Percentiles rank a stretch among this genome's conserved stretches.
phyloP scores from a whole-genome alignment of 306 rosid genomes.

The Inga laurina region DNA sequence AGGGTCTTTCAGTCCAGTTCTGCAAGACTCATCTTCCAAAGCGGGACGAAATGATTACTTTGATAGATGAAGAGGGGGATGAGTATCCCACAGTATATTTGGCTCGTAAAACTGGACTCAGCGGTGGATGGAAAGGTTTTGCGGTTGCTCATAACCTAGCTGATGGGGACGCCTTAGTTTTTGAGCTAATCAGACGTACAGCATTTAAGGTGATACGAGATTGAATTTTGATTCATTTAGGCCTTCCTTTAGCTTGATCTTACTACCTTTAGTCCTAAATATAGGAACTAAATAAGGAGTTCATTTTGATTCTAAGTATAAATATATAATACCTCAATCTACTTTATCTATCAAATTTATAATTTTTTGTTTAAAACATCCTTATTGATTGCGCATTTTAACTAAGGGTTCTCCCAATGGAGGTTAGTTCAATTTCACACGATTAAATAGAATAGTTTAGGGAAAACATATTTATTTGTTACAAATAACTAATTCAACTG shows the following conservation, averaged over 20 bases:
- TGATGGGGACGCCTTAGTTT: slow-evolving; percentile 82
- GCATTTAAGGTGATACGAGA: slow-evolving; percentile 66
- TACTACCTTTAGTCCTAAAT: neutral
- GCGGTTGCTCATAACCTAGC: slow-evolving; percentile 74
- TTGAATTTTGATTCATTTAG: slow-evolving; percentile 10
- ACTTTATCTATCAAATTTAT: too few species aligned
- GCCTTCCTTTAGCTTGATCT: slow-evolving; percentile 14
- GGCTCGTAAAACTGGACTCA: slow-evolving; percentile 57
- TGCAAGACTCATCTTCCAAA: slow-evolving; percentile 57
- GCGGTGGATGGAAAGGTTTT: slow-evolving; percentile 87
- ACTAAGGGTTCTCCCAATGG: too few species aligned
- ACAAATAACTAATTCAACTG: too few species aligned
- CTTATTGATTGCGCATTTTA: too few species aligned
- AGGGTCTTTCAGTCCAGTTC: slow-evolving; percentile 73
- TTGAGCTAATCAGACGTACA: slow-evolving; percentile 53
- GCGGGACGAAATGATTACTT: slow-evolving; percentile 47
- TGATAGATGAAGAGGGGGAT: slow-evolving; percentile 68
- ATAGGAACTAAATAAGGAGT: too few species aligned
- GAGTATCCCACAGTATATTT: slow-evolving; percentile 59
- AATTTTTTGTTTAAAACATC: too few species aligned
- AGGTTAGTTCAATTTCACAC: too few species aligned
- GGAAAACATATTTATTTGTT: too few species aligned
- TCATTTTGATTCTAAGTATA: too few species aligned
- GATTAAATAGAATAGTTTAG: too few species aligned
- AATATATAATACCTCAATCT: too few species aligned